Base-by-base conservation (phyloP, 1,284 basidiomycete species). In the Coniferiporia weirii region DNA sequence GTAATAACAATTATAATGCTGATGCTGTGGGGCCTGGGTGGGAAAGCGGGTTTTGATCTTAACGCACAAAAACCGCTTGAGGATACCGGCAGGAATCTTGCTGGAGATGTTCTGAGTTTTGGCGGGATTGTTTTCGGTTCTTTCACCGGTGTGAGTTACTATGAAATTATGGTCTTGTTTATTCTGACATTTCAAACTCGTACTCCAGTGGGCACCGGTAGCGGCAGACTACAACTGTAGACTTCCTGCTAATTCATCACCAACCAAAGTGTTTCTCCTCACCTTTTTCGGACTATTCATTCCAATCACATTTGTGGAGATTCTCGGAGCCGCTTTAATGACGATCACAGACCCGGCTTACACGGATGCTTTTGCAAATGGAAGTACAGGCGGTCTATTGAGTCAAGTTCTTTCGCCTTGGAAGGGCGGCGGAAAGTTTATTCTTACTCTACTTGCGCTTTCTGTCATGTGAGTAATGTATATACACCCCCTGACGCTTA, bases 221-320 rank as follows among this genome's bases (percentile, higher is more conserved):
- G 79, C 79, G 7, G 80, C 79, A 4, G 82, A 84, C 67, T 84
- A 82, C 67, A 83, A 82, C 64, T 78, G 77, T 62, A 73, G 77
- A 36, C 70, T 84, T 1, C 79, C 81, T 0, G 76, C 69, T 0
- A 67, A 77, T 59, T 80, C 75, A 1, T 70, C 73, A 4, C 69
- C 75, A 6, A 69, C 69, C 61, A 78, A 77, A 50, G 74, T 86
- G 12, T 86, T 85, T 68, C 32, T 75, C 43, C 66, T 82, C 44
- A 82, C 82, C 0, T 84, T 80, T 68, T 75, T 79, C 49, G 84
- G 84, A 6, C 70, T 86, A 19, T 82, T 79, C 70, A 75, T 85
- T 45, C 79, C 80, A 0, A 72, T 81, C 48, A 68, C 73, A 48
- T 84, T 86, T 64, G 74, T 83, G 20, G 75, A 81, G 63, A 80